phyloP scores from a whole-genome alignment of 257 asterid species.

The Striga asiatica region DNA sequence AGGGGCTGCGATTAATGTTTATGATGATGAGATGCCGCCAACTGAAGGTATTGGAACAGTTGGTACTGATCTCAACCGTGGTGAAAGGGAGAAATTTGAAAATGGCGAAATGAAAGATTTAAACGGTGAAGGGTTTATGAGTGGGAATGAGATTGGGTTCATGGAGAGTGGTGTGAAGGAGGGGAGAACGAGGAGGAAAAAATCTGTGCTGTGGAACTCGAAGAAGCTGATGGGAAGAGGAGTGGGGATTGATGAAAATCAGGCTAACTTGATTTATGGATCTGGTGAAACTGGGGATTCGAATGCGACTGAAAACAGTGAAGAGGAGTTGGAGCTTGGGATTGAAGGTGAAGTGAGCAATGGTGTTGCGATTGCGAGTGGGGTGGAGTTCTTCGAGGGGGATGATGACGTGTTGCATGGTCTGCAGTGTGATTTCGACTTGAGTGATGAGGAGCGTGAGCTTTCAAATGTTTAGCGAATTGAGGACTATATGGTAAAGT shows the following conservation, averaged over 20 bases:
- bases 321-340: neutral
- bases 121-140: neutral
- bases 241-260: slow-evolving; percentile 13
- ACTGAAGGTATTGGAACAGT: neutral
- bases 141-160: neutral
- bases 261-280: neutral
- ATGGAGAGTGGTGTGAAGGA: slow-evolving; percentile 3
- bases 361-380: slow-evolving; percentile 7
- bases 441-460: too few relatives aligned
- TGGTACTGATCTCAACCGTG: neutral
- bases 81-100: slow-evolving; percentile 3
- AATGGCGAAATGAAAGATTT: neutral
- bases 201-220: slow-evolving; percentile 20
- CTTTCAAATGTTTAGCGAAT: too few relatives aligned
- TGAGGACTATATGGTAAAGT: too few relatives aligned
- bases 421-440: too few relatives aligned
- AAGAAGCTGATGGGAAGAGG: slow-evolving; percentile 50
- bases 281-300: slow-evolving; percentile 9
- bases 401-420: too few relatives aligned
- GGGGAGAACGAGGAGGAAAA: slow-evolving; percentile 23
- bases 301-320: slow-evolving; percentile 5
- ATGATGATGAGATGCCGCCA: slow-evolving; percentile 25
- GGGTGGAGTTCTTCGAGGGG: slow-evolving; percentile 26
- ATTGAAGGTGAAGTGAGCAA: neutral
- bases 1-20: slow-evolving; percentile 1